A percentile compares a stretch with the other conserved stretches of the same genome.
These are phyloP conservation scores for Haplographium delicatum DNA, from an alignment of 495 filamentous ascomycete species.

Conservation along the genomic window DNA sequence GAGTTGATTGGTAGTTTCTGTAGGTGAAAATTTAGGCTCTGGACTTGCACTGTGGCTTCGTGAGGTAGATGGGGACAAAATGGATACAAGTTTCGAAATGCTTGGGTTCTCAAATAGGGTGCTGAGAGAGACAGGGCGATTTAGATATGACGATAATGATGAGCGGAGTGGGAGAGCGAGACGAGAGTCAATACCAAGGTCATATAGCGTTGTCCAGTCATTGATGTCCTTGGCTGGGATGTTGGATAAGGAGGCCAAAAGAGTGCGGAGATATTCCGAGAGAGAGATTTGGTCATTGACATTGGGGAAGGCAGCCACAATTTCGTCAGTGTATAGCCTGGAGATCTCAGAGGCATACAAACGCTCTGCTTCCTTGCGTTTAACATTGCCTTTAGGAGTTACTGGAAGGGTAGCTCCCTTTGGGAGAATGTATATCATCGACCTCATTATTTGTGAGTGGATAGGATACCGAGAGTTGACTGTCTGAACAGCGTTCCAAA, in stretches of 20 bases:
- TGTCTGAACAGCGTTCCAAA: conserved; percentile 19
- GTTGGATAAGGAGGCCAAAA: conserved; percentile 12
- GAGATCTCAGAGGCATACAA: conserved; percentile 15
- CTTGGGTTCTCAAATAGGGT: conserved; percentile 22
- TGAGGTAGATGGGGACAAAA: conserved; percentile 1
- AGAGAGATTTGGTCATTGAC: background rate
- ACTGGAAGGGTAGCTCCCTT: conserved; percentile 16
- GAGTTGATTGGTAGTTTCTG: conserved; percentile 8
- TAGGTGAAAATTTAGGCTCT: background rate
- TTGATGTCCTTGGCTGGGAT: conserved; percentile 10
- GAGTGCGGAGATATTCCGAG: conserved; percentile 13
- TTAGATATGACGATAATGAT: conserved; percentile 14
- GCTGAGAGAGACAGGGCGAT: conserved; percentile 12
- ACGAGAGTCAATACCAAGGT: conserved; percentile 23
- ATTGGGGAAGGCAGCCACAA: background rate
- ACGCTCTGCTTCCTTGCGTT: conserved; percentile 19
- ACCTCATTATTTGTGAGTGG: conserved; percentile 17
- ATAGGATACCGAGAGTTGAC: conserved; percentile 18
- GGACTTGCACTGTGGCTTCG: background rate
- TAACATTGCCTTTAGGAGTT: conserved; percentile 26
- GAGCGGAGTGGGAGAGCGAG: conserved; percentile 17
- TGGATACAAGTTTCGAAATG: conserved; percentile 14
- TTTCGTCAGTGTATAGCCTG: conserved; percentile 5
- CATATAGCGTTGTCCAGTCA: conserved; percentile 21
- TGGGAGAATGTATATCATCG: conserved; percentile 23